phyloP scores from a whole-genome alignment of 306 rosid species.

The Prosopis cineraria region DNA sequence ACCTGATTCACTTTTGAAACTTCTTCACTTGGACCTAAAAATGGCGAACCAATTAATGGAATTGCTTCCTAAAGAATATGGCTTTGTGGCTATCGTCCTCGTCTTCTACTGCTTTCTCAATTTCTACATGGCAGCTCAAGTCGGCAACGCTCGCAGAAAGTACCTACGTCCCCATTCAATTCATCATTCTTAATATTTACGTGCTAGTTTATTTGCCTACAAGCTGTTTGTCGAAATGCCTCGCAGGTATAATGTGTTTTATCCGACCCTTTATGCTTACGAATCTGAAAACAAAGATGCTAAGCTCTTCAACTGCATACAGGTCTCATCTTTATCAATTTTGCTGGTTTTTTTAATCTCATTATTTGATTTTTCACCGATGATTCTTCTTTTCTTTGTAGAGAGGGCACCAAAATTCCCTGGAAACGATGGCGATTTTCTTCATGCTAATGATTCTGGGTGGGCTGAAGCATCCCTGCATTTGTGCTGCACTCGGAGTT shows the following conservation, averaged over 20 bases:
- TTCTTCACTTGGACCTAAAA: too few relatives aligned
- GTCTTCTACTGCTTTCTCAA: too few relatives aligned
- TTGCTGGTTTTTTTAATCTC: neutral
- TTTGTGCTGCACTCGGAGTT: constrained; percentile 46
- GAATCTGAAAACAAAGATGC: constrained; percentile 87
- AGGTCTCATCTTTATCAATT: constrained; percentile 51
- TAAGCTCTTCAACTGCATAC: constrained; percentile 74
- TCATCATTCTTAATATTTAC: neutral
- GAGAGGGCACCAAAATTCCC: constrained; percentile 86
- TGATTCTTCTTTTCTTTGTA: constrained; percentile 34
- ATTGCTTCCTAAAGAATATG: too few relatives aligned
- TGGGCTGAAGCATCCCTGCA: constrained; percentile 67
- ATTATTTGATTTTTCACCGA: neutral
- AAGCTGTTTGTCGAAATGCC: constrained; percentile 39
- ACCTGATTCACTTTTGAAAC: constrained; percentile 69
- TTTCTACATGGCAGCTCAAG: constrained; percentile 39
- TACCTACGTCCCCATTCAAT: constrained; percentile 21
- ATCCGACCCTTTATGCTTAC: constrained; percentile 67
- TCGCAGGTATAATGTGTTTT: constrained; percentile 66
- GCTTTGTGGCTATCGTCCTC: too few relatives aligned
- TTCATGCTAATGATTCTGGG: constrained; percentile 62
- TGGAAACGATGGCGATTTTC: constrained; percentile 66
- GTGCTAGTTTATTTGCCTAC: constrained; percentile 15
- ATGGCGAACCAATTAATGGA: too few relatives aligned
- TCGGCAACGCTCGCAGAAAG: constrained; percentile 70